Evolutionary conservation across 805 yeast genomes (phyloP).

Genomic region (Priceomyces castillae): DNA sequence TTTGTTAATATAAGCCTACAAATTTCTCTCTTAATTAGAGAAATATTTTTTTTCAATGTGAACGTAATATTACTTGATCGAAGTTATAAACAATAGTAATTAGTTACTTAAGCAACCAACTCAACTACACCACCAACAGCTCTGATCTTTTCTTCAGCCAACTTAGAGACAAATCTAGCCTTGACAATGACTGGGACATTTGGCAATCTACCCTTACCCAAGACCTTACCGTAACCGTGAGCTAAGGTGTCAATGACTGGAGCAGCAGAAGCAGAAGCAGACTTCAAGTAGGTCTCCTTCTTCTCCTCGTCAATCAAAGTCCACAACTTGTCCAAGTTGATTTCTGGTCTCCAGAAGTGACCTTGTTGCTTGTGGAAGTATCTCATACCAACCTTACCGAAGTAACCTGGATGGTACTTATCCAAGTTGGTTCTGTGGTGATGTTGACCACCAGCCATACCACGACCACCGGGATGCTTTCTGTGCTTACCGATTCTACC

Average conservation of each 20-base stretch:
- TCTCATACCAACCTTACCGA: conserved; percentile 99
- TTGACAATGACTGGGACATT: conserved; percentile 97
- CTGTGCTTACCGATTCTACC: conserved; percentile 99
- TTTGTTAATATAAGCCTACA: too few relatives aligned
- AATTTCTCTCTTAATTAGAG: not conserved
- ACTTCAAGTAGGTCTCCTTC: conserved; percentile 89
- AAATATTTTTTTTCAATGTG: conserved; percentile 2
- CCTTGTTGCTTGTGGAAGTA: conserved; percentile 93
- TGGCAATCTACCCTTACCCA: conserved; percentile 99
- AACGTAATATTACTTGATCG: conserved; percentile 13
- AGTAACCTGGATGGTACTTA: conserved; percentile 99
- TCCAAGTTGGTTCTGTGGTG: conserved; percentile 99
- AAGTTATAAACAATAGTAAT: conserved; percentile 9
- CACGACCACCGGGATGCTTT: conserved; percentile 99
- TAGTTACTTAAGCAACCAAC: conserved; percentile 79
- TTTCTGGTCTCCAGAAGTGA: conserved; percentile 97
- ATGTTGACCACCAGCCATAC: conserved; percentile 99
- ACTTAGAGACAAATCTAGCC: conserved; percentile 98
- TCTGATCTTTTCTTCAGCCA: conserved; percentile 99
- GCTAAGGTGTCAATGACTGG: conserved; percentile 99
- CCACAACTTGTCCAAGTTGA: conserved; percentile 99
- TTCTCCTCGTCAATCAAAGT: conserved; percentile 89
- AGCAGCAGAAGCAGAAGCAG: conserved; percentile 85
- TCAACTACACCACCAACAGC: conserved; percentile 99
- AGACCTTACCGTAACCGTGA: conserved; percentile 99